Base-by-base conservation (phyloP, 495 filamentous ascomycete species). In the Aspergillus taichungensis region DNA sequence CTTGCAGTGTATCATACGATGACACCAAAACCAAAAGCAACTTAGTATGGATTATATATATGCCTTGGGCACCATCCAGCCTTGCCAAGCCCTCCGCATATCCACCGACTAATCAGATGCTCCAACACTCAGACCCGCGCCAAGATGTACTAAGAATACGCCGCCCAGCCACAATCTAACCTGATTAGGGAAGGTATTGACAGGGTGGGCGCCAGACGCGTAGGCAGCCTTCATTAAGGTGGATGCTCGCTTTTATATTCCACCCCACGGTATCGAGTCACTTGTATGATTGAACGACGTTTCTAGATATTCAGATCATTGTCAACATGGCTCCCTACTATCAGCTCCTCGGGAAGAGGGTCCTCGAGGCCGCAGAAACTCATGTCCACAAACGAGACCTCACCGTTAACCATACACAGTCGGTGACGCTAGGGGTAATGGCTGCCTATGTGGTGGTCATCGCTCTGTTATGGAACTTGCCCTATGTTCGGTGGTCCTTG, bases 391-490 rank as follows among this genome's bases (percentile, higher is more conserved):
- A 59, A 43, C 80, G 83, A 47, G 72, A 71, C 54, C 67, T 89
- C 8, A 72, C 68, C 13, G 82, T 88, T 47, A 76, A 77, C 57
- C 76, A 79, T 57, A 84, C 85, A 9, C 85, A 89, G 59, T 76
- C 76, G 34, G 73, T 87, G 4, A 89, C 84, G 0, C 69, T 89
- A 3, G 85, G 85, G 12, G 67, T 85, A 5, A 79, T 83, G 51
- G 76, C 54, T 3, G 83, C 67, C 42, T 89, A 89, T 60, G 75
- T 83, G 1, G 83, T 88, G 11, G 74, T 76, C 33, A 88, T 89
- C 51, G 83, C 83, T 3, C 62, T 88, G 14, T 64, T 89, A 6
- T 89, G 85, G 85, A 89, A 89, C 59, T 45, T 88, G 7, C 85
- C 85, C 1, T 88, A 89, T 56, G 60, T 89, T 12, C 74, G 79